Base-by-base conservation (phyloP, 306 rosid species). In the Arachis hypogaea region DNA sequence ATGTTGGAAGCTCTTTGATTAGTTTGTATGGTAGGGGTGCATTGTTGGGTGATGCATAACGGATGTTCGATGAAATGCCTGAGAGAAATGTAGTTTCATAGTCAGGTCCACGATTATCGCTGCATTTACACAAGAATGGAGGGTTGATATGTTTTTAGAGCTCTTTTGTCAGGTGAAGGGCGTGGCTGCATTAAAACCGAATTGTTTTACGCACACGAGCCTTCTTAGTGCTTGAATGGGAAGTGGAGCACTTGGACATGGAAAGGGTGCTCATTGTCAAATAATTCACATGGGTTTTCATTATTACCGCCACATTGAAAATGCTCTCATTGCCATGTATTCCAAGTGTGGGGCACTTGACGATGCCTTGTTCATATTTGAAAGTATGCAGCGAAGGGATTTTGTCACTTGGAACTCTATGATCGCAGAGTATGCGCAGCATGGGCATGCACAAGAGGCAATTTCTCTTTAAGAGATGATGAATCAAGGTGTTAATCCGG, bases 251-350 rank as follows among this genome's bases (percentile, higher is more conserved):
- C 89, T 93, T 59, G 96, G 88, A 46, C 79, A 88, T 12, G 98
- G 97, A 8, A 85, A 86, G 82, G 81, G 87, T 74, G 61, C 71
- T 22, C 98, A 93, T 49, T 78, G 90, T 50, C 94, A 88, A 77
- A 75, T 88, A 44, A 78, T 91, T 72, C 84, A 60, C 50, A 57
- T 81, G 78, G 94, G 98, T 28, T 89, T 85, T 49, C n/a, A 81
- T 61, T 85, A 86, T 11, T 68, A 85, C 55, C 58, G 84, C 43
- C 91, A 84, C 66, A 47, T 89, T 54, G 71, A 81, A 0, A 93
- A 91, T 78, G 88, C 97, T 72, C 89, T 93, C 91, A 68, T 93
- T 73, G 83, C 91, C 28, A 86, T 93, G 97, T 93, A 93, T 73
- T 88, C 86, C 69, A 93, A 91, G 80, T 88, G 96, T 59, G 98